These are phyloP conservation scores for Cystofilobasidium ferigula DNA, from an alignment of 768 basidiomycete genomes.

Conservation along the genomic window DNA sequence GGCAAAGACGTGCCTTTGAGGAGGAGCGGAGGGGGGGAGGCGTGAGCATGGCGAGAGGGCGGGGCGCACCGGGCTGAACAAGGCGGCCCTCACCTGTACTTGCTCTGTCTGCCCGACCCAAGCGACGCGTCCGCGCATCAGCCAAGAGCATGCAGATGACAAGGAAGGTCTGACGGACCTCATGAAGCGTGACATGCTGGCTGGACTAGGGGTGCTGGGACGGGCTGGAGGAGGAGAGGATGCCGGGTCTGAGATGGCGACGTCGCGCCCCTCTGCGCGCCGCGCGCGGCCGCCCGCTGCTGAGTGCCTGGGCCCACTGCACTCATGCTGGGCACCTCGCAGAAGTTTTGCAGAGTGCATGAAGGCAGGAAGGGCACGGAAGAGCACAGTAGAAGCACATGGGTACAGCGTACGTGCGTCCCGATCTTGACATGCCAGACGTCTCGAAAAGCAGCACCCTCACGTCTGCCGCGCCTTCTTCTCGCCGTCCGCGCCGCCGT, in stretches of 20 bases:
- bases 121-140: neutral
- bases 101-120: slow-evolving; percentile 45
- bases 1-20: slow-evolving; percentile 74
- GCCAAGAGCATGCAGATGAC: neutral
- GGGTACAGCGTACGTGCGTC: too few species aligned
- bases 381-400: too few species aligned
- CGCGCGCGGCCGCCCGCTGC: too few species aligned
- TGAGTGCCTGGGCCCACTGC: too few species aligned
- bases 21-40: neutral
- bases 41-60: neutral
- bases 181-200: slow-evolving; percentile 69
- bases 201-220: neutral
- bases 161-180: slow-evolving; percentile 45
- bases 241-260: neutral
- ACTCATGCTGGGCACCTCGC: too few species aligned
- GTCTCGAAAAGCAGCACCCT: too few species aligned
- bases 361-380: too few species aligned
- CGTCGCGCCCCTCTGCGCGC: too few species aligned
- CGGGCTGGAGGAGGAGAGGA: neutral
- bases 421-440: too few species aligned
- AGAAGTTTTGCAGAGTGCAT: too few species aligned
- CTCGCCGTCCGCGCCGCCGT: slow-evolving; percentile 17
- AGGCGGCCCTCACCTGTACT: slow-evolving; percentile 77
- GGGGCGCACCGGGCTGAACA: slow-evolving; percentile 16
- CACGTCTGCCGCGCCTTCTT: neutral